Conservation (phyloP, 768 basidiomycete genomes). For the Russula vinacea region DNA sequence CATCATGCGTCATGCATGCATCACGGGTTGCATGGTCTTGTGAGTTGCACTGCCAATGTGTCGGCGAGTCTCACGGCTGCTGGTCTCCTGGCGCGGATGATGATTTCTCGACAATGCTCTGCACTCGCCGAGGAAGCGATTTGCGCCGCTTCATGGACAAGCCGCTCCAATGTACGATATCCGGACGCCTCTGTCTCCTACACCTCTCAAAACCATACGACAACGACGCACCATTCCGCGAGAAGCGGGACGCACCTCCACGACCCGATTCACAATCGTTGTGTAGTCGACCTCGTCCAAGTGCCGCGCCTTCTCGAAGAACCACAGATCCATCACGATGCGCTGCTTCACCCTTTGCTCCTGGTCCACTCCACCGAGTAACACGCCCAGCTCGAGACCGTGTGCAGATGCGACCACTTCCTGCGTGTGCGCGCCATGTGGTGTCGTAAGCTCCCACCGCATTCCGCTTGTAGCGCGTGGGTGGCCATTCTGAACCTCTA, state of each 20-base stretch:
- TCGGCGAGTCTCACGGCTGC: slow-evolving; percentile 8
- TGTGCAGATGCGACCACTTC: slow-evolving; percentile 16
- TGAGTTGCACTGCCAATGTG: slow-evolving; percentile 19
- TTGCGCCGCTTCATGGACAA: slow-evolving; percentile 22
- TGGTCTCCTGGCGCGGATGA: slow-evolving; percentile 20
- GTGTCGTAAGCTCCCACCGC: slow-evolving; percentile 21
- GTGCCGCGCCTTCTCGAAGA: slow-evolving; percentile 16
- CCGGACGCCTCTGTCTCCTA: slow-evolving; percentile 13
- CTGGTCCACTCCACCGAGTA: slow-evolving; percentile 12
- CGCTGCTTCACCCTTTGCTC: slow-evolving; percentile 22
- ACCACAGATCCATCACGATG: slow-evolving; percentile 21
- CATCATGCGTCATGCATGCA: too few species aligned
- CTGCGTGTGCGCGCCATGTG: slow-evolving; percentile 7
- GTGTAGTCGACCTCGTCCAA: slow-evolving; percentile 21
- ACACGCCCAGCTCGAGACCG: slow-evolving; percentile 20
- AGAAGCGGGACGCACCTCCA: slow-evolving; percentile 18
- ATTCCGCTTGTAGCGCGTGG: slow-evolving; percentile 23
- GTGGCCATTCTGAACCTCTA: slow-evolving; percentile 15
- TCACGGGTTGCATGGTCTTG: slow-evolving; percentile 15
- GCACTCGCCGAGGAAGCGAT: slow-evolving; percentile 16
- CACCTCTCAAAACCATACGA: slow-evolving; percentile 3
- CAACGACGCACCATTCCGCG: background rate
- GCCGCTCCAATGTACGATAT: slow-evolving; percentile 18
- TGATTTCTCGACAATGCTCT: slow-evolving; percentile 17
- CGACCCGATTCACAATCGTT: slow-evolving; percentile 14